A percentile compares a stretch with the other conserved stretches of the same genome.
Evolutionary conservation across 768 basidiomycete species (phyloP).

Genomic region (Chalciporus piperatus): DNA sequence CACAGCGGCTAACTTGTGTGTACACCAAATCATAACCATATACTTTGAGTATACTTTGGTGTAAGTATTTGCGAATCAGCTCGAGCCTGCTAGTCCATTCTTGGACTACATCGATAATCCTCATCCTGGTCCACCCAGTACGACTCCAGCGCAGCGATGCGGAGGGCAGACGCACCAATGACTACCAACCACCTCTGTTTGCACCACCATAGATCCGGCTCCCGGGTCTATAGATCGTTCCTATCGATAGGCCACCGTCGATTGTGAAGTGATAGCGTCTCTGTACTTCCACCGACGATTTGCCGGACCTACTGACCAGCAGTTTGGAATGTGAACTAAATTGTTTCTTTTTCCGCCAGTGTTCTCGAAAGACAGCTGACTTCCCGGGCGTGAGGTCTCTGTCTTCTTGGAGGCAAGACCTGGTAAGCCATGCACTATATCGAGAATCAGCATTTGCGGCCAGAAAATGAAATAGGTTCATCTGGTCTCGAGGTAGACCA

Average conservation of each 20-base stretch:
- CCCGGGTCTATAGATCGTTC: constrained; percentile 6
- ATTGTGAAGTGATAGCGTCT: constrained; percentile 10
- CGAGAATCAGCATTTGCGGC: neutral
- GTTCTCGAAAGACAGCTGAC: constrained; percentile 5
- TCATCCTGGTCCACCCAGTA: no score
- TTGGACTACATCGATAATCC: no score
- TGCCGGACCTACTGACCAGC: constrained; percentile 2
- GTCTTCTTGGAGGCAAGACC: neutral
- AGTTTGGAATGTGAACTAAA: constrained; percentile 3
- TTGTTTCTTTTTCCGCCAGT: constrained; percentile 8
- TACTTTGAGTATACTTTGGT: no score
- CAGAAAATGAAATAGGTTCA: constrained; percentile 3
- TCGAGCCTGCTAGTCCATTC: neutral
- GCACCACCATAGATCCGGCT: constrained; percentile 6
- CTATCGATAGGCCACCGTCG: constrained; percentile 20
- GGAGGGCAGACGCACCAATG: neutral
- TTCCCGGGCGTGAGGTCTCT: constrained; percentile 11
- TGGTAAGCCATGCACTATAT: constrained; percentile 1
- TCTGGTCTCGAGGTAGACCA: neutral
- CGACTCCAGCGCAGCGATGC: neutral
- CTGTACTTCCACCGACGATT: constrained; percentile 7
- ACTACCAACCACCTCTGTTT: constrained; percentile 11
- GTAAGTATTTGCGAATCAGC: neutral
- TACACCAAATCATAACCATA: neutral
- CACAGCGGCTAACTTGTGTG: constrained; percentile 8